Conservation (phyloP, 2,329 filamentous ascomycete genomes). For the Fusarium illudens region DNA sequence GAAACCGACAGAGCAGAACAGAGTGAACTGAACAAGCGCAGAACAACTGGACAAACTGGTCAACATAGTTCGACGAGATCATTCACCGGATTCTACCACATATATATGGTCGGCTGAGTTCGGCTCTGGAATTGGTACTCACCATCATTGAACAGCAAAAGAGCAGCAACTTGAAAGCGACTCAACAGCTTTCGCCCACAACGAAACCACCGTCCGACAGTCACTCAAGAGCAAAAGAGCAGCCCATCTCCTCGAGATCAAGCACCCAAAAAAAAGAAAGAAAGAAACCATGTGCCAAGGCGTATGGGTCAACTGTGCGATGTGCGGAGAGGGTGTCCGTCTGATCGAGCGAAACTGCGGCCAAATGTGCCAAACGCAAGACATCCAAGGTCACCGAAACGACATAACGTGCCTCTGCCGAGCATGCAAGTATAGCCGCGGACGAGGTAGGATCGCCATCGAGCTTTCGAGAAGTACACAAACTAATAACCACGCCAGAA, state of each 20-base stretch:
- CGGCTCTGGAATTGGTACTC: neutral
- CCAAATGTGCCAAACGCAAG: neutral
- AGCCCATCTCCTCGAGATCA: neutral
- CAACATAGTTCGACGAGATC: neutral
- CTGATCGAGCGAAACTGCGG: neutral
- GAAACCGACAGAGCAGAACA: neutral
- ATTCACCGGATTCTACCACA: neutral
- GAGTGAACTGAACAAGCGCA: neutral
- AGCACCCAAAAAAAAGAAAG: neutral
- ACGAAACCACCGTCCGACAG: neutral
- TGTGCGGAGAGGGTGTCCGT: neutral
- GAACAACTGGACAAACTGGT: neutral
- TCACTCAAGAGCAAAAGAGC: neutral
- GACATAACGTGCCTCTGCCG: neutral
- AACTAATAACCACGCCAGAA: neutral
- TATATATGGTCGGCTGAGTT: neutral
- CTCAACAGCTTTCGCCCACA: neutral
- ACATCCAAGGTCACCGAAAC: neutral
- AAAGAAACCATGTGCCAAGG: neutral
- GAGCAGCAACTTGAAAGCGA: neutral
- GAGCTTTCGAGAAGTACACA: neutral
- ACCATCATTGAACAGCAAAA: neutral
- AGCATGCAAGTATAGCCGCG: neutral
- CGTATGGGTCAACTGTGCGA: neutral
- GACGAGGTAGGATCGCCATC: neutral